These are phyloP conservation scores for Fusarium sp. DNA, from an alignment of 2,329 filamentous ascomycete genomes.

Conservation along the genomic window DNA sequence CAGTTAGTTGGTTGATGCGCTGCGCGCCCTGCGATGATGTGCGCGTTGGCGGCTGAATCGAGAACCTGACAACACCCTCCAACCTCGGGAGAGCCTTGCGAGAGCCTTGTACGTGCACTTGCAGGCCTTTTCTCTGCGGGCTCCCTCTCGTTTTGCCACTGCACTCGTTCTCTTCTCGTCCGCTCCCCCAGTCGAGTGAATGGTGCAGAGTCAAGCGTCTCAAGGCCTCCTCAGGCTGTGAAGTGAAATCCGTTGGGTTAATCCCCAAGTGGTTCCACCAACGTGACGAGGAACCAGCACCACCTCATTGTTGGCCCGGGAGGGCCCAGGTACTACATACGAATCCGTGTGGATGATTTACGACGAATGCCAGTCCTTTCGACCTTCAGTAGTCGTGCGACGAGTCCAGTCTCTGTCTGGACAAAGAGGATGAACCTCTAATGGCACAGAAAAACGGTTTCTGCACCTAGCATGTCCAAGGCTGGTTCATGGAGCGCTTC, in stretches of 20 bases:
- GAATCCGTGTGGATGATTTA: conserved; percentile 53
- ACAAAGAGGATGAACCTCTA: neutral
- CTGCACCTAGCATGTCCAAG: neutral
- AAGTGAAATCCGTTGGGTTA: conserved; percentile 37
- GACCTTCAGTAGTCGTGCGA: conserved; percentile 14
- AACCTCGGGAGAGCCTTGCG: conserved; percentile 10
- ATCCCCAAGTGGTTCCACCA: conserved; percentile 38
- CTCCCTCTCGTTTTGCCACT: conserved; percentile 11
- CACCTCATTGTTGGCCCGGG: conserved; percentile 24
- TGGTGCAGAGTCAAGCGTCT: conserved; percentile 34
- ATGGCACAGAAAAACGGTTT: neutral
- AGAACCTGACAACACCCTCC: neutral
- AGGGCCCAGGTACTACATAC: conserved; percentile 50
- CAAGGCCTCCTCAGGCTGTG: conserved; percentile 18
- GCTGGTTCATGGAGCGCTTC: neutral
- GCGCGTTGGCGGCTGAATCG: conserved; percentile 19
- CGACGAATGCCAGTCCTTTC: conserved; percentile 38
- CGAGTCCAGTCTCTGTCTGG: neutral
- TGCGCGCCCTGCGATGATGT: conserved; percentile 4
- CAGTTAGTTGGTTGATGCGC: conserved; percentile 8
- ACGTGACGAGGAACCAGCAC: conserved; percentile 26
- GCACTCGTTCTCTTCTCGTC: conserved; percentile 9
- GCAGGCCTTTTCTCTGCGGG: conserved; percentile 34
- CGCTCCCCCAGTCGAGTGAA: conserved; percentile 15
- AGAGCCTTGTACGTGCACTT: conserved; percentile 42